Base-by-base conservation (phyloP, 1,284 basidiomycete genomes). In the Microbotryomycetes sp. region DNA sequence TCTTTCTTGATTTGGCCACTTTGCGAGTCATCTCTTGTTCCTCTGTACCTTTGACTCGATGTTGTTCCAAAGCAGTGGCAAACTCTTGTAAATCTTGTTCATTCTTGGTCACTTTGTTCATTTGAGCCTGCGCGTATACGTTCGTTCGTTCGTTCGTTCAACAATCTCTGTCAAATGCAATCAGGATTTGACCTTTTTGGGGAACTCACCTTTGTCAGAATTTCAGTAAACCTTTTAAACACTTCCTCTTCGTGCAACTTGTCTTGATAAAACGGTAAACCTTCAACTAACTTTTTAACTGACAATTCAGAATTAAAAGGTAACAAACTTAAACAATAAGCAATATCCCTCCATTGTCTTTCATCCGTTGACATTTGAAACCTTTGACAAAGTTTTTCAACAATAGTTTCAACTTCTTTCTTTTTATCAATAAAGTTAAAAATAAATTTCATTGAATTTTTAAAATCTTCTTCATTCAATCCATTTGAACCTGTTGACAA, bases 371-470 rank as follows among this genome's bases (percentile, higher is more conserved):
- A 86, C 5, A 92, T 79, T 19, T 89, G 83, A 86, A 97, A 97
- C 7, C 92, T 84, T 72, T 94, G 90, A 72, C 92, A 97, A 5
- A 94, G 84, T 75, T 94, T 96, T 71, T 97, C 92, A 56, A 96
- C 88, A 66, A 97, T 90, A 70, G 83, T 86, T 76, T 97, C 93
- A 0, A 92, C 91, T 26, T 69, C 67, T 84, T 94, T 91, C 76
- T 92, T 93, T 77, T 98, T 98, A 76, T 98, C 93, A 70, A 98
- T 92, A 74, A 94, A 98, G 0, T 84, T 84, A 77, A 98, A 98
- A 70, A 99, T 97, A 74, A 92, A 97, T 68, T 84, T 83, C 85
- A 98, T 89, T 15, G 91, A 97, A 69, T 85, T 86, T 72, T 92
- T 86, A 81, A 98, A 98, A 3, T 81, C 84, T 58, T 90, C 86